Evolutionary conservation across 1,139 yeast species (phyloP).

Genomic region (Zygoascus meyerae): DNA sequence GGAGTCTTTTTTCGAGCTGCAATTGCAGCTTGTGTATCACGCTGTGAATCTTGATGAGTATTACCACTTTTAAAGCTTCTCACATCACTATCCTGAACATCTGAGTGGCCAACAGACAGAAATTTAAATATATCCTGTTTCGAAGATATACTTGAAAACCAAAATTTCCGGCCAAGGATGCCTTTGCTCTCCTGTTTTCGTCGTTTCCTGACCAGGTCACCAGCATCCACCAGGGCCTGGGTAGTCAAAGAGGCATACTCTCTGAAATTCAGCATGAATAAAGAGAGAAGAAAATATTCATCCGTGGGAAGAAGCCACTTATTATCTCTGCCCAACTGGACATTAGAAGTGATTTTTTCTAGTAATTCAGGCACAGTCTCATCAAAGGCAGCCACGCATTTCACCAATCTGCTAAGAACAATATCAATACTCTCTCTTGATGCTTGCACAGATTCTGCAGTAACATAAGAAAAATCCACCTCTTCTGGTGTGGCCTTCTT

Average conservation of each 20-base stretch:
- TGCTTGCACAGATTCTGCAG: background rate
- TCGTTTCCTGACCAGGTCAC: conserved; percentile 33
- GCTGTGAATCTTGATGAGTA: background rate
- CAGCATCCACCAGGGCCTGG: conserved; percentile 32
- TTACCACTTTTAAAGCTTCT: conserved; percentile 14
- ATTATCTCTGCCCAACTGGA: conserved; percentile 13
- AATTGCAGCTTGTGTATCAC: conserved; percentile 2
- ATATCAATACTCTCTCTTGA: conserved; percentile 2
- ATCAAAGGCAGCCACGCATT: conserved; percentile 27
- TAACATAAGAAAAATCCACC: background rate
- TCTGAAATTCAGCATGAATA: conserved; percentile 44
- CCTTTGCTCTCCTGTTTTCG: conserved; percentile 33
- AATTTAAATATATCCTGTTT: conserved; percentile 34
- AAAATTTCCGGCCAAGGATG: conserved; percentile 36
- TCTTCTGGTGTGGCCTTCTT: conserved; percentile 6
- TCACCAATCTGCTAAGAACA: conserved; percentile 14
- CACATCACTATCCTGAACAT: conserved; percentile 23
- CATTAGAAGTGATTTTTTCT: conserved; percentile 13
- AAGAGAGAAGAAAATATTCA: conserved; percentile 44
- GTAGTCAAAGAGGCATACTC: conserved; percentile 36
- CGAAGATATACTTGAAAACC: conserved; percentile 39
- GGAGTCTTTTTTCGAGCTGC: background rate
- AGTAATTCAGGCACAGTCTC: conserved; percentile 21
- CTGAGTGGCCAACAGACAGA: conserved; percentile 27
- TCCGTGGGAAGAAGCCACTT: conserved; percentile 40